A percentile compares a stretch with the other conserved stretches of the same genome.
Conservation (phyloP, 495 filamentous ascomycete genomes). For the Trichoderma reesei region DNA sequence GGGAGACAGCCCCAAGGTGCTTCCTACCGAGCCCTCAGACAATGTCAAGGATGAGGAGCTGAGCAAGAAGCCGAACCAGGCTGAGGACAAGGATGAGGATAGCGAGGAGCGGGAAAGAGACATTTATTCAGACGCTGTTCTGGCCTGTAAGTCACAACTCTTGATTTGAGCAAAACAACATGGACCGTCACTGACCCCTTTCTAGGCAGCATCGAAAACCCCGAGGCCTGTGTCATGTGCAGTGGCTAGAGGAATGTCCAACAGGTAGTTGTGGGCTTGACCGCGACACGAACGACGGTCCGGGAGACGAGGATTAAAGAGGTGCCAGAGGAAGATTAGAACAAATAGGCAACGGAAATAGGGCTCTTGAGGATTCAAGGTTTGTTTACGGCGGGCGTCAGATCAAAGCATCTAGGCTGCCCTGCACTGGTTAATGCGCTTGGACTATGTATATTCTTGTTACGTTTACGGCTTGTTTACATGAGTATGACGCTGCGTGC, state of each 20-base stretch:
- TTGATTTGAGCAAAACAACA: background rate
- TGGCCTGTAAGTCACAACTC: slow-evolving; percentile 58
- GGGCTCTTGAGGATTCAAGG: background rate
- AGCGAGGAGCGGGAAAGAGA: slow-evolving; percentile 67
- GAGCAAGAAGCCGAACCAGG: slow-evolving; percentile 39
- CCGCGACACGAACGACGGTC: background rate
- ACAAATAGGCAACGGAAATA: background rate
- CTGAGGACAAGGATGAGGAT: slow-evolving; percentile 50
- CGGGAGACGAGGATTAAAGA: background rate
- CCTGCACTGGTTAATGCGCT: background rate
- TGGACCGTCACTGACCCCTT: background rate
- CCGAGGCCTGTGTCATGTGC: slow-evolving; percentile 84
- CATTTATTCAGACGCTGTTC: slow-evolving; percentile 85
- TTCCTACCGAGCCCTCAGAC: slow-evolving; percentile 57
- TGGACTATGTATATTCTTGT: background rate
- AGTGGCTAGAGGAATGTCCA: slow-evolving; percentile 47
- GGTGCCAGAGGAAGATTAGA: background rate
- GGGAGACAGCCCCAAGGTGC: slow-evolving; percentile 63
- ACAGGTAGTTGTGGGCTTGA: background rate
- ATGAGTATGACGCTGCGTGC: background rate
- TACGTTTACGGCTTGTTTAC: background rate
- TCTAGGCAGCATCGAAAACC: slow-evolving; percentile 77
- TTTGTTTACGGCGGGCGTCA: background rate
- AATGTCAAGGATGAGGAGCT: slow-evolving; percentile 48
- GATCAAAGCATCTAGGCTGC: background rate